Evolutionary conservation across 176 grass and related monocot species (phyloP).

Genomic region (Ampelocalamus luodianensis): DNA sequence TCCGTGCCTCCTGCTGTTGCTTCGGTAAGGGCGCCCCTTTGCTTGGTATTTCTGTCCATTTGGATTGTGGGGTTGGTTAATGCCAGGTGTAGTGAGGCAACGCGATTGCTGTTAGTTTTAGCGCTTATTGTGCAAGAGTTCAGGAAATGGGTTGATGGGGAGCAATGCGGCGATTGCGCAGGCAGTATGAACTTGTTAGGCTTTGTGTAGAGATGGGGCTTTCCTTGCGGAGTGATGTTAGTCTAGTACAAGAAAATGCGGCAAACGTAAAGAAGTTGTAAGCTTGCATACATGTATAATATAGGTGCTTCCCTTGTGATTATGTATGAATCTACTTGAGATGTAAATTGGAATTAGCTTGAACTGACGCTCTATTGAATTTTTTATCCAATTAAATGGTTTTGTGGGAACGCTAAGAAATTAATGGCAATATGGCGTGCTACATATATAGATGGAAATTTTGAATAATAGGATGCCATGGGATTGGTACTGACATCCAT

Average conservation of each 20-base stretch:
- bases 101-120: neutral
- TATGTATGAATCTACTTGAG: neutral
- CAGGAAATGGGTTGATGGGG: neutral
- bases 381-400: neutral
- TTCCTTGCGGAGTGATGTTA: neutral
- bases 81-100: neutral
- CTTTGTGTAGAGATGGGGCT: neutral
- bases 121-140: neutral
- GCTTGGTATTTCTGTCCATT: neutral
- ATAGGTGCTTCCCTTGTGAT: neutral
- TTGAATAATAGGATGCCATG: neutral
- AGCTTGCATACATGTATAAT: neutral
- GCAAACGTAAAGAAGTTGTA: neutral
- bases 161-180: neutral
- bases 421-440: neutral
- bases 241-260: neutral
- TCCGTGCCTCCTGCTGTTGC: constrained; percentile 41
- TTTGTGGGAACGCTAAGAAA: neutral
- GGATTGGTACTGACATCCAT: neutral
- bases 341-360: neutral
- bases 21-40: constrained; percentile 33
- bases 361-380: neutral
- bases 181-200: neutral
- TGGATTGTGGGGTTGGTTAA: neutral
- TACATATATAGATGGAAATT: neutral